Percentiles rank a stretch among this genome's conserved stretches.
phyloP scores from a whole-genome alignment of 2,329 filamentous ascomycete genomes.

The Simplicillium aogashimaense region DNA sequence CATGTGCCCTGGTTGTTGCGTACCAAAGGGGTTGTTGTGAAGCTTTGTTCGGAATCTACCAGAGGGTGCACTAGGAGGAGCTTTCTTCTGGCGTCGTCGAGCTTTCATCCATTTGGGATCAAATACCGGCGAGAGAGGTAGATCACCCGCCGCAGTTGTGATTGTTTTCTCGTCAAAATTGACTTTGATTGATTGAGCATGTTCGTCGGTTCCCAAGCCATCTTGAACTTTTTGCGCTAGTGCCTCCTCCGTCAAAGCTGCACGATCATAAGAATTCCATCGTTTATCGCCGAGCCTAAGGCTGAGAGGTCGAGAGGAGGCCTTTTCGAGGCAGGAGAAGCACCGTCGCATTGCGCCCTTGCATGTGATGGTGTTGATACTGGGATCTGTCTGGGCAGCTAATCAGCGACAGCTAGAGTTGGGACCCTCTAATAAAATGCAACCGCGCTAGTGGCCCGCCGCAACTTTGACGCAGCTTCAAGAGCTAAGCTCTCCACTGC shows the following conservation, averaged over 20 bases:
- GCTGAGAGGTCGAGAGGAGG: conserved; percentile 1
- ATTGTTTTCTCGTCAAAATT: conserved; percentile 31
- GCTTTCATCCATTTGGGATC: conserved; percentile 38
- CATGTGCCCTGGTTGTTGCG: conserved; percentile 4
- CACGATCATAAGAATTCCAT: conserved; percentile 22
- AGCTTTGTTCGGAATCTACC: conserved; percentile 48
- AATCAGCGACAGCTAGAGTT: background rate
- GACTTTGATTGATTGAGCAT: conserved; percentile 21
- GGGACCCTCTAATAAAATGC: background rate
- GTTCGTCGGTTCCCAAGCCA: conserved; percentile 18
- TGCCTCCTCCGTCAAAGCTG: conserved; percentile 16
- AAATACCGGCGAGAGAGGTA: conserved; percentile 46
- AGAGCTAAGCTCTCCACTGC: conserved; percentile 1
- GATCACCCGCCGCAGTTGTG: conserved; percentile 29
- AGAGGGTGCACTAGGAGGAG: conserved; percentile 16
- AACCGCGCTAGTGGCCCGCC: background rate
- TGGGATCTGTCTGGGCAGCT: conserved; percentile 1
- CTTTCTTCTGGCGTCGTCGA: conserved; percentile 30
- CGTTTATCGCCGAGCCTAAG: conserved; percentile 10
- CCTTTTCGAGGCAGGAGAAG: background rate
- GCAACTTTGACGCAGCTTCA: background rate
- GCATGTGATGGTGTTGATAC: background rate
- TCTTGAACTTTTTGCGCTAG: conserved; percentile 20
- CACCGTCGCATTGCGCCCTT: conserved; percentile 17
- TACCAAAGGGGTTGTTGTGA: conserved; percentile 55